These are phyloP conservation scores for Gautieria morchelliformis DNA, from an alignment of 768 basidiomycete genomes.

Conservation along the genomic window DNA sequence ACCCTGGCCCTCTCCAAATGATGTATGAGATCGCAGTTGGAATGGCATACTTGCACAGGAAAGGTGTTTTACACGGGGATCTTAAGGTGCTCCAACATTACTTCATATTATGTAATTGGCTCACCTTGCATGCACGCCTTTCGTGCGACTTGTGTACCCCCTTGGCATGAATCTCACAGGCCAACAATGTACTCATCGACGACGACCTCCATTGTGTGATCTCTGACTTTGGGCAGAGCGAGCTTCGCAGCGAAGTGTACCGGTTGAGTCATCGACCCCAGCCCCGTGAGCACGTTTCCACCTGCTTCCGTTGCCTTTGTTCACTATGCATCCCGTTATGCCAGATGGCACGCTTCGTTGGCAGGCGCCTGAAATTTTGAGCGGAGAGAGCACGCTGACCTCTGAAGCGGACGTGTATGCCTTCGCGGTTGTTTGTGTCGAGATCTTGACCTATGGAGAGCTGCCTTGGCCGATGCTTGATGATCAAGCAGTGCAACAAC, in stretches of 20 bases:
- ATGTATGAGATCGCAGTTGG: slow-evolving; percentile 70
- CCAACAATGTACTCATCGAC: slow-evolving; percentile 68
- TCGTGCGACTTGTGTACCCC: not conserved
- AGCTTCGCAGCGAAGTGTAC: slow-evolving; percentile 65
- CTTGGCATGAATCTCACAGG: slow-evolving; percentile 26
- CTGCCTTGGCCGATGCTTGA: slow-evolving; percentile 47
- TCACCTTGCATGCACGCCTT: not conserved
- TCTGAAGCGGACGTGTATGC: slow-evolving; percentile 58
- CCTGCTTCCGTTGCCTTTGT: not conserved
- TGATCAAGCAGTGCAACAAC: slow-evolving; percentile 40
- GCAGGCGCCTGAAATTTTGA: slow-evolving; percentile 62
- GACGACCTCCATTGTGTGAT: slow-evolving; percentile 59
- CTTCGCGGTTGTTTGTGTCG: slow-evolving; percentile 55
- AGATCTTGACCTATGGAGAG: slow-evolving; percentile 52
- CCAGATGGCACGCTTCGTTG: slow-evolving; percentile 59
- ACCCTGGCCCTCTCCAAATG: slow-evolving; percentile 41
- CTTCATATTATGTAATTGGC: not conserved
- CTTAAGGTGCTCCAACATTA: slow-evolving; percentile 45
- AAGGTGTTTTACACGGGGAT: slow-evolving; percentile 69
- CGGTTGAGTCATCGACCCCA: slow-evolving; percentile 41
- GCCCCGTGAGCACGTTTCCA: slow-evolving; percentile 21
- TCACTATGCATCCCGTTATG: not conserved
- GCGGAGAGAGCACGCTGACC: slow-evolving; percentile 36
- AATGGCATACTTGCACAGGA: slow-evolving; percentile 69
- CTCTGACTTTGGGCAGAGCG: slow-evolving; percentile 76